Conservation (phyloP, 139 green algal genomes). For the Chlorokybus atmophyticus region DNA sequence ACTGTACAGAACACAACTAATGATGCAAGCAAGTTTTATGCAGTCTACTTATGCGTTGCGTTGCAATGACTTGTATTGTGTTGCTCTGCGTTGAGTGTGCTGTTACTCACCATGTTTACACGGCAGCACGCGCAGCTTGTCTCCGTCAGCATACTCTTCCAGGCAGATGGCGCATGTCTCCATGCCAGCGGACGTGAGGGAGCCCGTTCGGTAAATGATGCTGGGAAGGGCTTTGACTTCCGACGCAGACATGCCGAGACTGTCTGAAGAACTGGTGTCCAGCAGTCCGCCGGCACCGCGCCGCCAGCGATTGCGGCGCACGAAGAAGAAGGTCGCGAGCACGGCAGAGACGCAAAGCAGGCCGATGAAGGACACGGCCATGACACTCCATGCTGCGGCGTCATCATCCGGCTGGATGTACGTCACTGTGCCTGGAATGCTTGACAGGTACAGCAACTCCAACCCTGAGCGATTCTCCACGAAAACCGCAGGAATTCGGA, state of each 20-base stretch:
- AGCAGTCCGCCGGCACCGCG: no score
- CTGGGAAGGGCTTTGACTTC: constrained; percentile 23
- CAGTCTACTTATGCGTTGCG: neutral
- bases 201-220: constrained; percentile 13
- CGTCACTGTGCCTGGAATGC: no score
- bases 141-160: constrained; percentile 31
- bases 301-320: constrained; percentile 15
- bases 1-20: no score
- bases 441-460: no score
- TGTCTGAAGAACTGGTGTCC: neutral
- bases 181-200: no score
- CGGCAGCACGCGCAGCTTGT: constrained; percentile 27
- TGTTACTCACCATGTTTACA: constrained; percentile 25
- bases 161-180: constrained; percentile 35
- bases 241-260: neutral
- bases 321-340: constrained; percentile 24
- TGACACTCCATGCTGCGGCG: no score
- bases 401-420: no score
- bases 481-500: constrained; percentile 23
- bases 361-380: constrained; percentile 24
- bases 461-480: constrained; percentile 5
- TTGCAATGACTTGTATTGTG: neutral
- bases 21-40: neutral
- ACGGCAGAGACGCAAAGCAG: constrained; percentile 20
- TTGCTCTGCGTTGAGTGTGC: neutral